Evolutionary conservation across 2,329 filamentous ascomycete genomes (phyloP).

Genomic region (Calonectria honghensis): DNA sequence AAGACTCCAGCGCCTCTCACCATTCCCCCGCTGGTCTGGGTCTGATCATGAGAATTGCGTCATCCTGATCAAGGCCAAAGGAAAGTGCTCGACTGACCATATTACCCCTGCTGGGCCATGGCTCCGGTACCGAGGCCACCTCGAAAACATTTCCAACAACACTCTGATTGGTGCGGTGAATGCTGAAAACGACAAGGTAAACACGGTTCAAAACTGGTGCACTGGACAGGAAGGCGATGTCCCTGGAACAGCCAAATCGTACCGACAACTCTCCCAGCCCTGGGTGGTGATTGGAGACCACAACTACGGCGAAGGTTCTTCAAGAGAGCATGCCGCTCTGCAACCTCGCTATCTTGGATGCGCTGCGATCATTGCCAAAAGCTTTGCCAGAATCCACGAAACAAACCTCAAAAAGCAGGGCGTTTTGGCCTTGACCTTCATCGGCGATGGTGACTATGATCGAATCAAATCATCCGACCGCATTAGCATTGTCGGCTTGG

Average conservation of each 20-base stretch:
- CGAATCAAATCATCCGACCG: constrained; percentile 36
- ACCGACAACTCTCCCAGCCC: constrained; percentile 9
- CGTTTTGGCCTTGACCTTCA: constrained; percentile 74
- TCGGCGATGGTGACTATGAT: constrained; percentile 14
- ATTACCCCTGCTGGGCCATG: constrained; percentile 28
- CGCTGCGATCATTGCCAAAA: constrained; percentile 86
- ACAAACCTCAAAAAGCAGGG: constrained; percentile 93
- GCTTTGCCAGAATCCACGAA: constrained; percentile 92
- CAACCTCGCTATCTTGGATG: constrained; percentile 90
- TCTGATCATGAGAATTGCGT: constrained; percentile 21
- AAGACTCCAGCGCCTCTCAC: constrained; percentile 92
- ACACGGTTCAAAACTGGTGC: constrained; percentile 5
- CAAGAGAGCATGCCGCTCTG: constrained; percentile 89
- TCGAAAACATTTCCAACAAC: constrained; percentile 33
- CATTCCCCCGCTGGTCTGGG: constrained; percentile 74
- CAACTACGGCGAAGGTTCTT: constrained; percentile 86
- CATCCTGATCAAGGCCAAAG: constrained; percentile 29
- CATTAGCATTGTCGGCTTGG: constrained; percentile 37
- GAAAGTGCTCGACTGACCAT: constrained; percentile 28
- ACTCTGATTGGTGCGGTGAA: constrained; percentile 36
- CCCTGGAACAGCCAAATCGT: constrained; percentile 22
- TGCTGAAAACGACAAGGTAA: constrained; percentile 30
- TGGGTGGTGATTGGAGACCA: constrained; percentile 32
- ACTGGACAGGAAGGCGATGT: constrained; percentile 16
- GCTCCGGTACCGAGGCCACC: constrained; percentile 26